phyloP scores from a whole-genome alignment of 768 basidiomycete species.

The Suillus subalutaceus region DNA sequence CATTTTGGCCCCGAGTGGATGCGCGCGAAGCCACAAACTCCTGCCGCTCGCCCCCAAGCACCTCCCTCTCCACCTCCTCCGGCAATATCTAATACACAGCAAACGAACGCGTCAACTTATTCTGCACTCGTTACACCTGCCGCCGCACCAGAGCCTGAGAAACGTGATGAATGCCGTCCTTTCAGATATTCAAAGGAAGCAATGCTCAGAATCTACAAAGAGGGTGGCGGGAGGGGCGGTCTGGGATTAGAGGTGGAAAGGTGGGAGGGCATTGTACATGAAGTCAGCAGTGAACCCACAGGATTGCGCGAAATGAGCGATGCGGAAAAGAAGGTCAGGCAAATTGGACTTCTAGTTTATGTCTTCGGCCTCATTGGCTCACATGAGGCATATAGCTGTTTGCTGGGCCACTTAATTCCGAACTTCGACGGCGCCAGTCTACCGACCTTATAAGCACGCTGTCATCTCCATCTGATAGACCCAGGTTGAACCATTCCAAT shows the following conservation, averaged over 20 bases:
- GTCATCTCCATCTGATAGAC: conserved; percentile 59
- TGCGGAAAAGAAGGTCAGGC: conserved; percentile 82
- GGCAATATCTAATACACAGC: conserved; percentile 40
- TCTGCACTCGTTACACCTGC: conserved; percentile 52
- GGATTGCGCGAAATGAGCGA: conserved; percentile 80
- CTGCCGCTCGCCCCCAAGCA: conserved; percentile 49
- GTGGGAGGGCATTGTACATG: conserved; percentile 88
- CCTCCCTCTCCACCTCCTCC: conserved; percentile 63
- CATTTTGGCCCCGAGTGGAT: conserved; percentile 95
- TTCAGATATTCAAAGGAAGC: conserved; percentile 89
- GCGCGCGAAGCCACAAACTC: conserved; percentile 72
- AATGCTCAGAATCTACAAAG: conserved; percentile 80
- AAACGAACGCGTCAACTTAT: conserved; percentile 72
- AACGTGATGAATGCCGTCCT: conserved; percentile 69
- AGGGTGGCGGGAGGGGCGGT: conserved; percentile 71
- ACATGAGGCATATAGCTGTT: conserved; percentile 63
- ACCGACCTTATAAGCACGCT: conserved; percentile 69
- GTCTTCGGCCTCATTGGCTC: conserved; percentile 24
- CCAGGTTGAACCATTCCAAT: conserved; percentile 54
- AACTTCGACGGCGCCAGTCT: conserved; percentile 84
- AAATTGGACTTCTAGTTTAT: conserved; percentile 10
- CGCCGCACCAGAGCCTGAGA: conserved; percentile 51
- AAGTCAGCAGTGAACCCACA: conserved; percentile 70
- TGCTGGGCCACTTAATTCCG: conserved; percentile 79
- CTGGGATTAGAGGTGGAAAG: conserved; percentile 86